Evolutionary conservation across 2,329 filamentous ascomycete genomes (phyloP), one percentile per base, ranked within the genome.

Genomic region (Sporothrix mexicana): DNA sequence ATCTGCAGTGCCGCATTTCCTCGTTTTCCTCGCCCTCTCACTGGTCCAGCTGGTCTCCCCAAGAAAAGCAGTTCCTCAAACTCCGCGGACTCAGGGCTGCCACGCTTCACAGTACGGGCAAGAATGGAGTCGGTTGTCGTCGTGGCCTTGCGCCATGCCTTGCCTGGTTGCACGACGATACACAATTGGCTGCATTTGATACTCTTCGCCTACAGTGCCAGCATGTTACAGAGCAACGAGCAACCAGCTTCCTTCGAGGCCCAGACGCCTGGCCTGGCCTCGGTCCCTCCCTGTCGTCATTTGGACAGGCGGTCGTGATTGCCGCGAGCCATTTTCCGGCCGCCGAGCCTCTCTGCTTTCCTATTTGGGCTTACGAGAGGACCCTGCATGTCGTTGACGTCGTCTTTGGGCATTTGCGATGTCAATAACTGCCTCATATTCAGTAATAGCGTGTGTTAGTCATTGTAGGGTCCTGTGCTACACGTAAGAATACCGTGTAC

Each of bases 311-410:
- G 30, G 20, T 47, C 53, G 12, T 45, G 36, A 57, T 30, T 57
- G 51, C 53, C 53, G 41, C 53, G 67, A 69, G 68, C 53, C 68
- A 59, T 70, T 70, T 61, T 49, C 68, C 61, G 53, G 53, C 51
- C 68, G 68, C 68, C 68, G 41, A 69, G 68, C 68, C 68, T 70
- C 53, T 25, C 23, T 69, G 25, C n/a, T 59, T 59, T 59, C 36
- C 67, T 47, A 47, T 45, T 59, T 36, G 51, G 67, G 49, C 30
- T 15, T 68, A 41, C 64, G 45, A 67, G 47, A 69, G 25, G 30
- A 9, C 61, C 61, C 41, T 62, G 12, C 10, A 25, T 47, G n/a
- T 8, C 23, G 30, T 6, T 6, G 30, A 36, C 51, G 10, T 47
- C 47, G 10, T 41, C 36, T 47, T 43, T 10, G 20, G n/a, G n/a